Evolutionary conservation across 805 yeast species (phyloP).

Genomic region (Ascoidea tarda): DNA sequence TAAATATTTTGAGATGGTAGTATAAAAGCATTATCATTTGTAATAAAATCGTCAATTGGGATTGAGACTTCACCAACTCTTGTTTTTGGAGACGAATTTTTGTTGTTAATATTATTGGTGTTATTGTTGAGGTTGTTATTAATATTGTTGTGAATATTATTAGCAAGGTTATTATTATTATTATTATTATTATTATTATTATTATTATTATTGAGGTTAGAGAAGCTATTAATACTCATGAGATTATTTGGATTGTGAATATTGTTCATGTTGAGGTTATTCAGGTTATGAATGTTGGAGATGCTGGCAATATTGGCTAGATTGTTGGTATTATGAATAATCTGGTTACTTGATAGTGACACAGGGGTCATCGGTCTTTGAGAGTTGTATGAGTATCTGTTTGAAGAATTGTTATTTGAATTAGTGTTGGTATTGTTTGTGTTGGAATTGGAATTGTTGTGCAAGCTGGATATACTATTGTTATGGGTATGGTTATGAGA

Average conservation of each 20-base stretch:
- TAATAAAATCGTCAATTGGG: constrained; percentile 24
- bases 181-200: no score
- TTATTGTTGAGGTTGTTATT: background rate
- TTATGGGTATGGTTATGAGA: no score
- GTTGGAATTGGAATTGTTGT: no score
- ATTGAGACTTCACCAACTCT: constrained; percentile 24
- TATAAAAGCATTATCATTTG: constrained; percentile 12
- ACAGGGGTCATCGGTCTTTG: no score
- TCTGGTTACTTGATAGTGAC: no score
- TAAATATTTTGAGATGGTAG: no score
- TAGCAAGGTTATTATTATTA: background rate
- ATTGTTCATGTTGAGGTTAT: no score
- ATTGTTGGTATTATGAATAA: no score
- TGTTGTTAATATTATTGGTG: background rate
- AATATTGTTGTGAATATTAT: background rate
- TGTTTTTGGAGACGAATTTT: constrained; percentile 12
- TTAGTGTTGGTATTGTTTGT: background rate
- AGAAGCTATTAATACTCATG: background rate
- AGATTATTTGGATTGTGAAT: background rate
- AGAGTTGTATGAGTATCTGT: no score
- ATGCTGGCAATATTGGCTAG: no score
- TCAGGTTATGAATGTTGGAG: no score
- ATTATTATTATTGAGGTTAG: background rate
- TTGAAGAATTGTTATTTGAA: background rate
- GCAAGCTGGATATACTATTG: no score